A percentile compares a stretch with the other conserved stretches of the same genome.
phyloP scores from a whole-genome alignment of 306 rosid species.

The Acacia melanoxylon region DNA sequence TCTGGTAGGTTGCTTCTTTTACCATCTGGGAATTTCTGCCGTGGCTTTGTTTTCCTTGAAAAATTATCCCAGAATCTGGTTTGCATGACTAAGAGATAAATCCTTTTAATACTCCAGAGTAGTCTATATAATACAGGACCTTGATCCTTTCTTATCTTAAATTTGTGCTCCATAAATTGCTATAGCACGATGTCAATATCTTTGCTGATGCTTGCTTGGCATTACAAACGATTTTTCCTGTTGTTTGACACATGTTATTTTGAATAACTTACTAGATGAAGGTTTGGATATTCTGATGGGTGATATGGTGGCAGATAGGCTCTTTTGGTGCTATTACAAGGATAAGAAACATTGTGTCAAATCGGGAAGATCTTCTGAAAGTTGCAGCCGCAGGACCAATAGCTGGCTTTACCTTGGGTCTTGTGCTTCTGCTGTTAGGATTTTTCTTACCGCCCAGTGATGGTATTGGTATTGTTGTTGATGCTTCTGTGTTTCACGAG shows the following conservation, averaged over 20 bases:
- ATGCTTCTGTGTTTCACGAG: constrained; percentile 94
- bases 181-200: constrained; percentile 18
- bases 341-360: constrained; percentile 81
- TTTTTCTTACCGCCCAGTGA: constrained; percentile 87
- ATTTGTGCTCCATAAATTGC: not conserved
- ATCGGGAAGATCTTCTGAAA: constrained; percentile 92
- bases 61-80: constrained; percentile 4
- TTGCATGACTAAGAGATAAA: constrained; percentile 19
- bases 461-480: constrained; percentile 81
- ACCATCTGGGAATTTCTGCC: constrained; percentile 22
- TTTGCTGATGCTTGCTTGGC: not conserved
- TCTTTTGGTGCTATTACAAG: constrained; percentile 95
- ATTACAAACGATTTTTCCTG: constrained; percentile 7
- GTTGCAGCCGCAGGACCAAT: constrained; percentile 94
- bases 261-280: not conserved
- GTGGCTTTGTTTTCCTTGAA: constrained; percentile 19
- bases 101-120: not conserved
- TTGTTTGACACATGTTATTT: constrained; percentile 7
- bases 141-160: not conserved
- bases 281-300: constrained; percentile 46
- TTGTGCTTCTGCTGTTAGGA: constrained; percentile 80
- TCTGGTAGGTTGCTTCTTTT: constrained; percentile 1
- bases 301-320: constrained; percentile 97
- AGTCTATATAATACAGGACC: not conserved
- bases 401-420: constrained; percentile 85